Percentiles rank a stretch among this genome's conserved stretches.
These are phyloP conservation scores for Phytopythium litorale DNA, from an alignment of 352 stramenopile genomes.

Conservation along the genomic window DNA sequence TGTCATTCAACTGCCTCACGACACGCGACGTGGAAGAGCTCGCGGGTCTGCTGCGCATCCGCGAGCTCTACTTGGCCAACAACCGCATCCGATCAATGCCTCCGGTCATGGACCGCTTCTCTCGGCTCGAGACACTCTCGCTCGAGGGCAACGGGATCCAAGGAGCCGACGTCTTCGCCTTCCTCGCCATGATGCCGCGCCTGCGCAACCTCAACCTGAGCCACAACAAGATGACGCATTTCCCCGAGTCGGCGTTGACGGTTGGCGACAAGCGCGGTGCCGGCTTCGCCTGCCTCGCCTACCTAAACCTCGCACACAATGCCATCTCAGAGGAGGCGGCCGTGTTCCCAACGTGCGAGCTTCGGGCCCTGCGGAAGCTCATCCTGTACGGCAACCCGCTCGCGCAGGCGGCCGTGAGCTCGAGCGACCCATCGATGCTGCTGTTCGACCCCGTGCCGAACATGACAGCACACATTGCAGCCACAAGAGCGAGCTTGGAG, in stretches of 20 bases:
- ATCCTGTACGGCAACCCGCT: conserved; percentile 78
- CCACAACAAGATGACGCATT: conserved; percentile 72
- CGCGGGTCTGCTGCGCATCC: conserved; percentile 67
- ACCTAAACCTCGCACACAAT: conserved; percentile 77
- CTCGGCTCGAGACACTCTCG: conserved; percentile 66
- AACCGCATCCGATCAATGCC: conserved; percentile 70
- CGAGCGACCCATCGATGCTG: conserved; percentile 59
- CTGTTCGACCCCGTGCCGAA: conserved; percentile 66
- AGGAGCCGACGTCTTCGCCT: conserved; percentile 59
- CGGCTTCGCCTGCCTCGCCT: conserved; percentile 63
- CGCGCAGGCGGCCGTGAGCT: conserved; percentile 50
- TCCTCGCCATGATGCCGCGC: conserved; percentile 60
- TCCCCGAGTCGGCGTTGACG: conserved; percentile 60
- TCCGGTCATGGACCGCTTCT: conserved; percentile 75
- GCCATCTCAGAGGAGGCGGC: conserved; percentile 46
- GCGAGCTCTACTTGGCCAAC: conserved; percentile 71
- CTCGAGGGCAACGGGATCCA: conserved; percentile 77
- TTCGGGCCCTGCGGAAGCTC: conserved; percentile 60
- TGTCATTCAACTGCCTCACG: conserved; percentile 75
- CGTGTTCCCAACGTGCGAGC: conserved; percentile 38
- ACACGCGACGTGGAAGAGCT: conserved; percentile 63
- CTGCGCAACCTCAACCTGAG: conserved; percentile 76
- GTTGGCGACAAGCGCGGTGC: conserved; percentile 55
- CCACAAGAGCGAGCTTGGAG: conserved; percentile 19
- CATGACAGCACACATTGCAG: conserved; percentile 37